Evolutionary conservation across 2,329 filamentous ascomycete genomes (phyloP).

Genomic region (Diaporthe sp.): DNA sequence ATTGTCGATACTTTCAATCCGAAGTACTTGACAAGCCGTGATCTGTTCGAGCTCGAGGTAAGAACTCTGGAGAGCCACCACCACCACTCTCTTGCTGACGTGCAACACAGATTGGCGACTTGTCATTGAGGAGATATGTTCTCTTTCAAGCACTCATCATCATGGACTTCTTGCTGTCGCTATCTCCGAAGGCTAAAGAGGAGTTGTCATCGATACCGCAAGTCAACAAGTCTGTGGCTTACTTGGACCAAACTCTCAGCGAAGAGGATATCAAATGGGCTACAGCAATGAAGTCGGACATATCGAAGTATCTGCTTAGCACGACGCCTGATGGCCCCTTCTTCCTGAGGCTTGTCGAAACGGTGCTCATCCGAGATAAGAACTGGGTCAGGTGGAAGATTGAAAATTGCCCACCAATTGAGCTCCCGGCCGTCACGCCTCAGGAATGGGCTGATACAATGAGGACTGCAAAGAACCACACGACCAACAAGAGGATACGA

Average conservation of each 20-base stretch:
- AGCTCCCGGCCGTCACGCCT: constrained; percentile 78
- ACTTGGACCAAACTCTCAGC: constrained; percentile 78
- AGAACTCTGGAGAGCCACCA: constrained; percentile 39
- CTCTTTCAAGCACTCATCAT: constrained; percentile 95
- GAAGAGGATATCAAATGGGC: constrained; percentile 95
- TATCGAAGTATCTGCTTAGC: constrained; percentile 86
- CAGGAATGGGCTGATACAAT: constrained; percentile 79
- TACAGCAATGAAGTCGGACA: constrained; percentile 79
- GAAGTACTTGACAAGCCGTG: constrained; percentile 97
- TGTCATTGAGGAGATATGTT: constrained; percentile 94
- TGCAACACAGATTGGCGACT: constrained; percentile 80
- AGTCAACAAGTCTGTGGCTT: constrained; percentile 90
- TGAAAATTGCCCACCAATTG: constrained; percentile 90
- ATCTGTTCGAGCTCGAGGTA: constrained; percentile 95
- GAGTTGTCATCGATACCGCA: constrained; percentile 74
- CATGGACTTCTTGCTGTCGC: constrained; percentile 93
- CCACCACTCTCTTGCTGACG: constrained; percentile 44
- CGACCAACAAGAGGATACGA: constrained; percentile 79
- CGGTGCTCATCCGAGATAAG: constrained; percentile 93
- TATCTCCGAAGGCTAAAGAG: constrained; percentile 85
- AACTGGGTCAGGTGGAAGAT: constrained; percentile 99
- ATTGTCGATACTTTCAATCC: constrained; percentile 88
- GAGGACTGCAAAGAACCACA: constrained; percentile 73
- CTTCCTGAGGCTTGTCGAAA: constrained; percentile 97
- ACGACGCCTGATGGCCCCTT: constrained; percentile 84